phyloP scores from a whole-genome alignment of 2,329 filamentous ascomycete genomes.

The Alternaria postmessia region DNA sequence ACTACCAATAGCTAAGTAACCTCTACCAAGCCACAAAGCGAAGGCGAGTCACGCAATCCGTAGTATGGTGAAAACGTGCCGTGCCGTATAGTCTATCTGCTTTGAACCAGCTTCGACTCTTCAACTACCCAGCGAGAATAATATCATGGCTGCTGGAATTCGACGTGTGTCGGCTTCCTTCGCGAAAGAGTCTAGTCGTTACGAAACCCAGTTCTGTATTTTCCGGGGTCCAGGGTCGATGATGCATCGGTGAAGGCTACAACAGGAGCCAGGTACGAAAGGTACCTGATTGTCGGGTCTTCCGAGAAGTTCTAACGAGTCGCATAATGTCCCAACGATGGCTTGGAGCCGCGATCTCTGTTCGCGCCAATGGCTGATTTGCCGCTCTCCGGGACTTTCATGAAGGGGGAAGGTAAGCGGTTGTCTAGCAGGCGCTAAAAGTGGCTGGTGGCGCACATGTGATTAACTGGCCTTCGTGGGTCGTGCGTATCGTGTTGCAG shows the following conservation, averaged over 20 bases:
- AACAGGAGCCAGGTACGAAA: conserved; percentile 3
- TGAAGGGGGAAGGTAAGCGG: conserved; percentile 3
- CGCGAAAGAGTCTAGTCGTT: not conserved
- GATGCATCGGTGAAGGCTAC: conserved; percentile 15
- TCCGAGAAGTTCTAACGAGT: conserved; percentile 10
- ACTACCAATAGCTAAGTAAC: not conserved
- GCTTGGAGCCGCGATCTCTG: not conserved
- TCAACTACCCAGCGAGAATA: not conserved
- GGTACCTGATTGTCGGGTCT: conserved; percentile 2
- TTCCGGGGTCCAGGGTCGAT: not conserved
- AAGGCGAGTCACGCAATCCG: not conserved
- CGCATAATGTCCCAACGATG: conserved; percentile 5
- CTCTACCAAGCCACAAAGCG: not conserved
- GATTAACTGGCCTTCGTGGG: not conserved
- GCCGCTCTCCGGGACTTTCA: not conserved
- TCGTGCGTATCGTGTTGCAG: not conserved
- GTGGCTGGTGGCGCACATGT: not conserved
- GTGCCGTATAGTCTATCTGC: not conserved
- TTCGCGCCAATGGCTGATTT: not conserved
- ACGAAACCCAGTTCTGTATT: not conserved
- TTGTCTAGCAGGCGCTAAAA: conserved; percentile 1
- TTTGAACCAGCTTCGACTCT: not conserved
- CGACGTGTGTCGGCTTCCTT: not conserved
- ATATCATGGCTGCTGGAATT: not conserved
- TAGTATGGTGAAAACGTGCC: not conserved